phyloP scores from a whole-genome alignment of 495 filamentous ascomycete genomes.

The Lophiotrema nucula region DNA sequence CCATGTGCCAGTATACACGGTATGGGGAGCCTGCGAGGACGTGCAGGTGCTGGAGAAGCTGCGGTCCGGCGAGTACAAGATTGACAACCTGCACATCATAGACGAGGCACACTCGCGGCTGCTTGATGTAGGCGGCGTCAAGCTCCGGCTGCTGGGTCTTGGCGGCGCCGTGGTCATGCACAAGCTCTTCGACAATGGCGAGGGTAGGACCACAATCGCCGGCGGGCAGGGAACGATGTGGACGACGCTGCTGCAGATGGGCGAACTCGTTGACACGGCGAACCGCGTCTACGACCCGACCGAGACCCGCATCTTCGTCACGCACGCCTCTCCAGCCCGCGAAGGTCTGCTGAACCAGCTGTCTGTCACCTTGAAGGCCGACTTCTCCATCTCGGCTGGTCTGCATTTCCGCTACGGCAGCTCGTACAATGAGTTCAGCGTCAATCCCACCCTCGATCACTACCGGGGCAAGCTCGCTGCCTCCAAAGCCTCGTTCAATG shows the following conservation, averaged over 20 bases:
- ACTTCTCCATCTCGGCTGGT: slow-evolving; percentile 97
- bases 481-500: slow-evolving; percentile 97
- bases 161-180: slow-evolving; percentile 99
- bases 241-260: slow-evolving; percentile 98
- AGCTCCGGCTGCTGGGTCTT: slow-evolving; percentile 89
- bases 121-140: slow-evolving; percentile 91
- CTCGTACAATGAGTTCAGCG: slow-evolving; percentile 99
- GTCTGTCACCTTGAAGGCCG: slow-evolving; percentile 94
- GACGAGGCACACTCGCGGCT: slow-evolving; percentile 95
- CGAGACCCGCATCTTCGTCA: slow-evolving; percentile 97
- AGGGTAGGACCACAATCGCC: slow-evolving; percentile 95
- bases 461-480: slow-evolving; percentile 99
- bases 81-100: slow-evolving; percentile 95
- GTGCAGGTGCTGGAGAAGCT: slow-evolving; percentile 98
- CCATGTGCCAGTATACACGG: slow-evolving; percentile 95
- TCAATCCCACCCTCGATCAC: slow-evolving; percentile 96
- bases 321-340: slow-evolving; percentile 93
- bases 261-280: slow-evolving; percentile 95
- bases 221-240: slow-evolving; percentile 99
- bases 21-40: slow-evolving; percentile 99
- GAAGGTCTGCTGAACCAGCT: slow-evolving; percentile 98
- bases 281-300: slow-evolving; percentile 98
- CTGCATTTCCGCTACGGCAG: slow-evolving; percentile 98
- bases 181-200: slow-evolving; percentile 98
- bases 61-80: slow-evolving; percentile 95